phyloP scores from a whole-genome alignment of 352 stramenopile genomes.

The Phytophthora sansomeana region DNA sequence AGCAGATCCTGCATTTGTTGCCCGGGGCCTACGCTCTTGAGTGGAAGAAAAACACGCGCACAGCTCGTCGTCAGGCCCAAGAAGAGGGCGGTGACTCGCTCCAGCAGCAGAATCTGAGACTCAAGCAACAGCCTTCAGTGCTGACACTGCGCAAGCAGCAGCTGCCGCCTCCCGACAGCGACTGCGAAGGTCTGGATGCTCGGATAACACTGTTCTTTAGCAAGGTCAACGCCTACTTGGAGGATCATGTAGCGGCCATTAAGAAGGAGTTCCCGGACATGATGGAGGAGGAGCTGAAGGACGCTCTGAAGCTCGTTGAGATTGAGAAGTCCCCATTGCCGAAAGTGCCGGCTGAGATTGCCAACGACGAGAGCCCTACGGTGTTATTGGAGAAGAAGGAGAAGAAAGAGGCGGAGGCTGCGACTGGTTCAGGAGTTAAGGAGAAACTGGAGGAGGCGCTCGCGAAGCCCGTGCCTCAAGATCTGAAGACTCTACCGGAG shows the following conservation, averaged over 20 bases:
- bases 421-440: conserved; percentile 11
- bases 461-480: conserved; percentile 65
- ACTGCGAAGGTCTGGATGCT: conserved; percentile 52
- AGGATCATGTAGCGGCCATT: conserved; percentile 29
- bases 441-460: conserved; percentile 55
- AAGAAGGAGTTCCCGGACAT: conserved; percentile 41
- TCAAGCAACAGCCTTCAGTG: conserved; percentile 42
- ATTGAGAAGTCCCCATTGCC: conserved; percentile 48
- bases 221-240: conserved; percentile 46
- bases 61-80: conserved; percentile 26
- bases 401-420: conserved; percentile 5
- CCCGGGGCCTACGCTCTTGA: conserved; percentile 58
- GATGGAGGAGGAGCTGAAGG: conserved; percentile 39
- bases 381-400: conserved; percentile 28
- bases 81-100: conserved; percentile 25
- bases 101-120: conserved; percentile 25
- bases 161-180: conserved; percentile 30
- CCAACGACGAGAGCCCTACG: conserved; percentile 14
- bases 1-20: conserved; percentile 64
- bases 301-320: conserved; percentile 49
- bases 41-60: conserved; percentile 52
- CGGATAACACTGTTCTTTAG: conserved; percentile 56
- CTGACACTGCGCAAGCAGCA: conserved; percentile 66
- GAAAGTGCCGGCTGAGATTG: conserved; percentile 23
- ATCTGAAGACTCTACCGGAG: conserved; percentile 72